A percentile compares a stretch with the other conserved stretches of the same genome.
These are phyloP conservation scores for Oemleria cerasiformis DNA, from an alignment of 306 rosid species.

Conservation along the genomic window DNA sequence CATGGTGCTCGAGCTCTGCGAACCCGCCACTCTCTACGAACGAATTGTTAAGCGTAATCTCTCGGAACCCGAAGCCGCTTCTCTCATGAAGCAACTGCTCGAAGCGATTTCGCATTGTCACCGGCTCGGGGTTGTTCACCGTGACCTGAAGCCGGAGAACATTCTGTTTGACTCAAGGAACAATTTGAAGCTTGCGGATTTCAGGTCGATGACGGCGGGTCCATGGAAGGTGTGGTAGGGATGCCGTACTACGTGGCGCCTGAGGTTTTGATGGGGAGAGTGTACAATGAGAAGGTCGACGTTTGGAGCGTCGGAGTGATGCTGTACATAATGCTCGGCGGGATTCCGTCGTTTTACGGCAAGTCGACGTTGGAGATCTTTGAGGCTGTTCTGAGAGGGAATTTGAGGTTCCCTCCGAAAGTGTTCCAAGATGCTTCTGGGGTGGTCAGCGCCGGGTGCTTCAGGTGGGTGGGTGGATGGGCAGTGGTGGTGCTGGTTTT, in stretches of 20 bases:
- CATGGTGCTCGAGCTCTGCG: constrained; percentile 62
- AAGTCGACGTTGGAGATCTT: constrained; percentile 58
- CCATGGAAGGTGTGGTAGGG: constrained; percentile 62
- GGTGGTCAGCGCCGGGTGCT: too few species aligned
- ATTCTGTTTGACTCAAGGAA: constrained; percentile 49
- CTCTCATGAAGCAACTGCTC: too few species aligned
- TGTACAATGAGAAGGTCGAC: constrained; percentile 58
- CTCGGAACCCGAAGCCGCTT: too few species aligned
- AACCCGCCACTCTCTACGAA: constrained; percentile 58
- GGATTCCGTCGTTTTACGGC: constrained; percentile 73
- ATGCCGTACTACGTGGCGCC: constrained; percentile 82
- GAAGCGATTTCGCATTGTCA: too few species aligned
- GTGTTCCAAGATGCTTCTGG: too few species aligned
- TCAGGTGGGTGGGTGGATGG: too few species aligned
- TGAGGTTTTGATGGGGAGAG: constrained; percentile 61
- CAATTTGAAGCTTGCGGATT: constrained; percentile 62
- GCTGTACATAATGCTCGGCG: constrained; percentile 65
- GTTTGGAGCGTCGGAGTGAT: constrained; percentile 78
- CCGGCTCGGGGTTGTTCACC: too few species aligned
- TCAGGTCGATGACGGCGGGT: constrained; percentile 55
- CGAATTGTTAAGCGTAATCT: constrained; percentile 38
- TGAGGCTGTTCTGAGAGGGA: constrained; percentile 63
- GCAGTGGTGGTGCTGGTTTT: too few species aligned
- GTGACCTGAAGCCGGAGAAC: too few species aligned
- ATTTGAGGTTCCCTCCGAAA: too few species aligned